Base-by-base conservation (phyloP, 1,284 basidiomycete species). In the Irpex rosettiformis region DNA sequence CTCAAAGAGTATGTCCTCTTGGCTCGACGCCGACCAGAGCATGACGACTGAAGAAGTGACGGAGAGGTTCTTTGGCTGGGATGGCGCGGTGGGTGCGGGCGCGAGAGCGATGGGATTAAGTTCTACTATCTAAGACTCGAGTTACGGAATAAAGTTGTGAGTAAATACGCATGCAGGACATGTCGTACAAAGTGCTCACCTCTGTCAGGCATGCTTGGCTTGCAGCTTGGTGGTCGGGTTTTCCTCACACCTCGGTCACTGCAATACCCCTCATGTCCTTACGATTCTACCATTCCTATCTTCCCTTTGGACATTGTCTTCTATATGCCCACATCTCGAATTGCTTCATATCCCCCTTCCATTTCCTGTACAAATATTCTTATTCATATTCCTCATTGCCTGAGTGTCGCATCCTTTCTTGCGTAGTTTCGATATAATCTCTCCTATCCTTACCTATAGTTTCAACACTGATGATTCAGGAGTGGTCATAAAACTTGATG, bases 41-140 rank as follows among this genome's bases (percentile, higher is more conserved):
- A 27, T 51, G 25, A 28, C n/a, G 11, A 28, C 11, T 22, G 70
- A 75, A 58, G 65, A 70, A 28, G 72, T 67, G 62, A 71, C 66
- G 29, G 74, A 70, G 57, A 75, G 86, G 51, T 92, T 93, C 72
- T 67, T 82, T 13, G 88, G 85, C 18, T 93, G 90, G 89, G 85
- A 89, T 62, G 90, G 90, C 13, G 81, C 79, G 11, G 74, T 76
- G 13, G 90, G 90, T 40, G 86, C 89, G 49, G 90, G 90, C 22
- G 90, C 89, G 40, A 79, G 90, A 21, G 87, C 88, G 37, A 77
- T 92, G 72, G 89, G 85, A 22, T 75, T 88, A 58, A 77, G 72
- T 52, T 71, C 52, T 18, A 59, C 62, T 21, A 42, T 57, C 24
- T 63, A 42, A 62, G n/a, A 54, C n/a, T 1, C 1, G n/a, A 40